Conservation (phyloP, 352 stramenopile species). For the Phytophthora sp. region DNA sequence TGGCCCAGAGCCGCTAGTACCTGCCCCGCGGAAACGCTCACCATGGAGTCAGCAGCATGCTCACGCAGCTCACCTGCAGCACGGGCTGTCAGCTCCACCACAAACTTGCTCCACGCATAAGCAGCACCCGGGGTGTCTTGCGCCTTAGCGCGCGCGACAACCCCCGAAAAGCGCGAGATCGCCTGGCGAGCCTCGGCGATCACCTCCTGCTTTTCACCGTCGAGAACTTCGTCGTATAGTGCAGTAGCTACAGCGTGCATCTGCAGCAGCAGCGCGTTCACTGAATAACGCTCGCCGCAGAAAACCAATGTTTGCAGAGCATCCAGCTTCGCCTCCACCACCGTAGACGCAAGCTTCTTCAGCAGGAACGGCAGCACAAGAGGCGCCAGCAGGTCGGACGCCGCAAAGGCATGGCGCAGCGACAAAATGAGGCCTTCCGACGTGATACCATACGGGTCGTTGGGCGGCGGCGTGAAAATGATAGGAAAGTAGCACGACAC, state of each 20-base stretch:
- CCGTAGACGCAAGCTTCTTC: conserved; percentile 84
- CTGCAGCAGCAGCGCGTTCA: conserved; percentile 81
- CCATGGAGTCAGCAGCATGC: conserved; percentile 82
- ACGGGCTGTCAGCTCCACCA: conserved; percentile 76
- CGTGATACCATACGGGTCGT: conserved; percentile 92
- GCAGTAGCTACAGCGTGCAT: conserved; percentile 65
- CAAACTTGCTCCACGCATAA: conserved; percentile 88
- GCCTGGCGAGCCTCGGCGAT: conserved; percentile 65
- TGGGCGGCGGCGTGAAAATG: conserved; percentile 90
- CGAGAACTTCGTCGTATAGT: conserved; percentile 84
- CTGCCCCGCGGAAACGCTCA: conserved; percentile 74
- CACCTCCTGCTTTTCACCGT: conserved; percentile 86
- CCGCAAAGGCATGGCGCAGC: conserved; percentile 79
- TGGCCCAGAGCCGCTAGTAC: conserved; percentile 72
- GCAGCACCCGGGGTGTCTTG: conserved; percentile 54
- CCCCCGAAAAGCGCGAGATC: conserved; percentile 67
- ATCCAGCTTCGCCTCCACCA: conserved; percentile 83
- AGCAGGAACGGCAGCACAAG: conserved; percentile 88
- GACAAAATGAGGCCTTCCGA: conserved; percentile 85
- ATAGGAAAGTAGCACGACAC: conserved; percentile 93
- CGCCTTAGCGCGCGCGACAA: conserved; percentile 70
- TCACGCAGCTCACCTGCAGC: conserved; percentile 68
- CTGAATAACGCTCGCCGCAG: conserved; percentile 79
- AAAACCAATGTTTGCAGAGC: conserved; percentile 85
- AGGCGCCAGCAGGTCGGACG: conserved; percentile 76